Base-by-base conservation (phyloP, 2,329 filamentous ascomycete genomes). In the Ploettnerulaceae sp. region DNA sequence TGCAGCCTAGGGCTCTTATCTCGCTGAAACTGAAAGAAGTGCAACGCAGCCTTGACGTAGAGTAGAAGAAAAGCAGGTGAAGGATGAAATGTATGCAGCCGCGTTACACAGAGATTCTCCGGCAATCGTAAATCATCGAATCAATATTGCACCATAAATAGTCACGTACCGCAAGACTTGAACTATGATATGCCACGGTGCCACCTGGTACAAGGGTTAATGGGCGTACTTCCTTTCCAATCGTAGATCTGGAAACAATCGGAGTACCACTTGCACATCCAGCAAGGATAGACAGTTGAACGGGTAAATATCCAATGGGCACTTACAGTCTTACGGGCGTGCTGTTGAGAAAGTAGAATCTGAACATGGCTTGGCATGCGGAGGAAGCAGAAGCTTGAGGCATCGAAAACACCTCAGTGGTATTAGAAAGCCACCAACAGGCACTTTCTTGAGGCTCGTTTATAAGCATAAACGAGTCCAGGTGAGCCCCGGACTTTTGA, bases 1-100 rank as follows among this genome's bases (percentile, higher is more conserved):
- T 45, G 44, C 39, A 48, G 43, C 20, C 28, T 21, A 11, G 41
- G 32, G 32, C 28, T 48, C 45, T 52, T 54, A 51, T 54, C 52
- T 51, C 28, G 20, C 21, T 20, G 22, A 33, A n/a, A 28, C 38
- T 38, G 35, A 35, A 47, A 47, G 34, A 24, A 41, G 17, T 33
- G 26, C 12, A 17, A 42, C 45, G 44, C 45, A 48, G 26, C 46
- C 43, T 15, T 43, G 46, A 39, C 40, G 51, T 46, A 54, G 18
- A 24, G n/a, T n/a, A n/a, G n/a, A 12, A 25, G 36, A 24, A 42
- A 22, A 45, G 38, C 38, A 45, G 34, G 39, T 42, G 46, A 47
- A 47, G 48, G 37, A 34, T n/a, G 5, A 33, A 14, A 47, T 49
- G 46, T 48, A 29, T 42, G 46, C 34, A 29, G 12, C 17, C 20